phyloP scores from a whole-genome alignment of 768 basidiomycete species.

The Panus rudis region DNA sequence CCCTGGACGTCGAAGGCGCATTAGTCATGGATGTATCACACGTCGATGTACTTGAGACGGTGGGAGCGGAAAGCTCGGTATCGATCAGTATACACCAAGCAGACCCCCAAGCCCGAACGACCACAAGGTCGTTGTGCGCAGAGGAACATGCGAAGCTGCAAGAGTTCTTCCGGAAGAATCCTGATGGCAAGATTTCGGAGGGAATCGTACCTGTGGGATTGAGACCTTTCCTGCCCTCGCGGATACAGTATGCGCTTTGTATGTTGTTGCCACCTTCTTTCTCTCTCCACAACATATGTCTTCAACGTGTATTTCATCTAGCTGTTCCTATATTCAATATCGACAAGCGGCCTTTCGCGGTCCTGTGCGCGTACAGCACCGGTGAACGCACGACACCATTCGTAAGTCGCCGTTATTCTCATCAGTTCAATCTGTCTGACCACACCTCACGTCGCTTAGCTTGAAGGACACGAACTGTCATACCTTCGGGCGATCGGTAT shows the following conservation, averaged over 20 bases:
- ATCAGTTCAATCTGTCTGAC: constrained; percentile 1
- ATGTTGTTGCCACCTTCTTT: background rate
- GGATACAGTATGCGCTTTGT: constrained; percentile 87
- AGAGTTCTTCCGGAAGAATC: constrained; percentile 70
- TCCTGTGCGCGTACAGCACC: constrained; percentile 88
- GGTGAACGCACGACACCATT: constrained; percentile 75
- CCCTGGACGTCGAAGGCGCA: constrained; percentile 88
- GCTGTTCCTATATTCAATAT: constrained; percentile 92
- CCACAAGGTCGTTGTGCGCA: constrained; percentile 41
- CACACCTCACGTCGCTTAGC: constrained; percentile 29
- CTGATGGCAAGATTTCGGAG: constrained; percentile 85
- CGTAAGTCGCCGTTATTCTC: constrained; percentile 35
- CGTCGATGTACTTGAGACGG: constrained; percentile 77
- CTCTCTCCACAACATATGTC: background rate
- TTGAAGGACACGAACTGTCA: constrained; percentile 86
- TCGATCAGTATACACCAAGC: constrained; percentile 69
- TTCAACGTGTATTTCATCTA: constrained; percentile 22
- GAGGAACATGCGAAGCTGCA: constrained; percentile 73
- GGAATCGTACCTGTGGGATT: constrained; percentile 80
- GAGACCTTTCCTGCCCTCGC: constrained; percentile 70
- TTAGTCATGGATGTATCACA: constrained; percentile 90
- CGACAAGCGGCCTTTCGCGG: constrained; percentile 85
- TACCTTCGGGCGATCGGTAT: constrained; percentile 85
- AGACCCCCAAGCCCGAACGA: constrained; percentile 44
- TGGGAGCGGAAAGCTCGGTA: constrained; percentile 50